These are phyloP conservation scores for Sisymbrium altissimum DNA, from an alignment of 345 rosid species.

Conservation along the genomic window DNA sequence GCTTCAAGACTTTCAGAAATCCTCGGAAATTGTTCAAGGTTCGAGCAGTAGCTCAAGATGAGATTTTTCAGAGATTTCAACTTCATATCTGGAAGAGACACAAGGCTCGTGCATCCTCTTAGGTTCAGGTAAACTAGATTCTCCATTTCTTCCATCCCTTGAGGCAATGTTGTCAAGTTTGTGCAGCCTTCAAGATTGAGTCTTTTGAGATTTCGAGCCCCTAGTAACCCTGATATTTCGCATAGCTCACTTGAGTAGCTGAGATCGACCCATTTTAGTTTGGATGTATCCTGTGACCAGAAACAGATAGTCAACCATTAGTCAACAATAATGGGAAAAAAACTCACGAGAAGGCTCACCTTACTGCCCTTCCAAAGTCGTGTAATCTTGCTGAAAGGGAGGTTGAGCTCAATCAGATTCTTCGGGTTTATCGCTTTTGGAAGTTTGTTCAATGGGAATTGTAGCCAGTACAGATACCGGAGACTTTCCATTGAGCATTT, in stretches of 20 bases:
- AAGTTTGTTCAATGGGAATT: constrained; percentile 17
- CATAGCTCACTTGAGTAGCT: background rate
- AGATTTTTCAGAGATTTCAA: background rate
- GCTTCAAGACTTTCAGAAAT: background rate
- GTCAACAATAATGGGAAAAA: background rate
- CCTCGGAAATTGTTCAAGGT: constrained; percentile 1
- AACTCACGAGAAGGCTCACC: background rate
- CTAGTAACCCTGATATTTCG: constrained; percentile 6
- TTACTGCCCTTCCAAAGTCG: constrained; percentile 12
- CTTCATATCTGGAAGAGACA: background rate
- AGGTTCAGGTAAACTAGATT: constrained; percentile 6
- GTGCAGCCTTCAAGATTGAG: background rate
- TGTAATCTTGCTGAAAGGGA: constrained; percentile 5
- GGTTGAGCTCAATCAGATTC: constrained; percentile 10
- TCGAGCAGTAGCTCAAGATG: constrained; percentile 16
- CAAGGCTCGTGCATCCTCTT: constrained; percentile 3
- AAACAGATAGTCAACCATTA: background rate
- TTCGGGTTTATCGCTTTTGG: constrained; percentile 4
- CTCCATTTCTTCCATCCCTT: background rate
- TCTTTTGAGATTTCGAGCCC: constrained; percentile 9
- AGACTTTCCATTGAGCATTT: background rate
- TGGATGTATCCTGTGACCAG: constrained; percentile 14
- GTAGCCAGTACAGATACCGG: constrained; percentile 13
- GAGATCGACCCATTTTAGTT: constrained; percentile 20
- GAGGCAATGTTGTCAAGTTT: background rate